A percentile compares a stretch with the other conserved stretches of the same genome.
phyloP scores from a whole-genome alignment of 305 asterid species.

The Salvia sclarea region DNA sequence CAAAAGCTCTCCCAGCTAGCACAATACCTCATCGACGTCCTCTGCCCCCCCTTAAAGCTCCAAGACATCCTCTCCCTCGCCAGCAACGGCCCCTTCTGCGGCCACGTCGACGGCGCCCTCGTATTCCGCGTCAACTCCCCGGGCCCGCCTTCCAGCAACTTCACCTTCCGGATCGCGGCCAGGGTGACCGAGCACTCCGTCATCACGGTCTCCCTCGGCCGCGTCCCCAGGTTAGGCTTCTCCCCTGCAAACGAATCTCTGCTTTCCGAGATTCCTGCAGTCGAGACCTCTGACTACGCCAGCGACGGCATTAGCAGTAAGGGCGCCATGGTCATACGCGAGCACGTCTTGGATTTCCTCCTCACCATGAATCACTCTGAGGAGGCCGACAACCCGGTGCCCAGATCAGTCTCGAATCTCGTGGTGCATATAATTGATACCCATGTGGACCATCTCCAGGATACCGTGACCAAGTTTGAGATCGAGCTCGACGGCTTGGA shows the following conservation, averaged over 20 bases:
- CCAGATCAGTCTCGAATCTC: conserved; percentile 77
- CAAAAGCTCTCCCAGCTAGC: conserved; percentile 81
- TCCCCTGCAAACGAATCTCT: conserved; percentile 68
- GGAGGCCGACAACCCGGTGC: conserved; percentile 96
- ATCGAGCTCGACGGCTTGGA: conserved; percentile 85
- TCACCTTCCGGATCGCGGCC: conserved; percentile 82
- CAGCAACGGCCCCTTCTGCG: conserved; percentile 93
- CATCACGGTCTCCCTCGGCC: conserved; percentile 85
- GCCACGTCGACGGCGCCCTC: conserved; percentile 89
- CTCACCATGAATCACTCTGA: conserved; percentile 94
- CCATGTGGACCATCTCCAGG: conserved; percentile 95
- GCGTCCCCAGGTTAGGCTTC: conserved; percentile 89
- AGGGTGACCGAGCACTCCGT: conserved; percentile 86
- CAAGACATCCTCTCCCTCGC: conserved; percentile 93
- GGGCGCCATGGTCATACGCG: conserved; percentile 68
- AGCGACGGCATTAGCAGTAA: conserved; percentile 37
- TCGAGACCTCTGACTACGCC: conserved; percentile 53
- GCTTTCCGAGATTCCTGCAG: conserved; percentile 76
- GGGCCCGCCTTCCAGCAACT: conserved; percentile 83
- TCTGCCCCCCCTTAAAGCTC: conserved; percentile 92
- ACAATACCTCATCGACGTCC: conserved; percentile 70
- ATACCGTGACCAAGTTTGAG: conserved; percentile 82
- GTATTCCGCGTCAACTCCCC: conserved; percentile 93
- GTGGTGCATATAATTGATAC: conserved; percentile 89
- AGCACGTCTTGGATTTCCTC: conserved; percentile 76